Evolutionary conservation across 208 protist species (phyloP).

Genomic region (Crithidia mellificae): DNA sequence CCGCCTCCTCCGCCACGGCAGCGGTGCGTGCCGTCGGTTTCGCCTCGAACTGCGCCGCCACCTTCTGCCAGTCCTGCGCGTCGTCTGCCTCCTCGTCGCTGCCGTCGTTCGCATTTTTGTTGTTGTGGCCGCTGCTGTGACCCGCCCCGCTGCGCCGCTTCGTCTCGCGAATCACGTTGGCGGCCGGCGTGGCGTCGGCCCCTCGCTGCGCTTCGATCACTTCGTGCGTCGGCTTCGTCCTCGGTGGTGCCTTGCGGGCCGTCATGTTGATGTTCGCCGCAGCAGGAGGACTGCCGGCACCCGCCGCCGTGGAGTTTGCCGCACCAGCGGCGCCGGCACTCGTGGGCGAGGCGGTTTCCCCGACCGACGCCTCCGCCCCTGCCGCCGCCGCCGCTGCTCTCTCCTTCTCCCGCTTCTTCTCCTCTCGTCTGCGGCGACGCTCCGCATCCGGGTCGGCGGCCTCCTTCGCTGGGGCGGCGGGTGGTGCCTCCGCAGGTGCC

Average conservation of each 20-base stretch:
- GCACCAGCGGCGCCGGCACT: too few relatives aligned
- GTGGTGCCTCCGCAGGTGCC: conserved; percentile 9
- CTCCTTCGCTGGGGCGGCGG: conserved; percentile 10
- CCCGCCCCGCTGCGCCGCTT: conserved; percentile 25
- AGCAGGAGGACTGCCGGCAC: conserved; percentile 5
- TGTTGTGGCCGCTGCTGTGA: background rate
- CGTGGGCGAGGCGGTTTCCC: too few relatives aligned
- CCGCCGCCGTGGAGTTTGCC: too few relatives aligned
- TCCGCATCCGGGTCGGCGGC: conserved; percentile 26
- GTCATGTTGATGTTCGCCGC: conserved; percentile 24
- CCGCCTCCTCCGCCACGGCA: conserved; percentile 44
- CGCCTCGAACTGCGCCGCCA: conserved; percentile 73
- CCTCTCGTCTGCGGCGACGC: conserved; percentile 32
- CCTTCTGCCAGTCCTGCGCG: conserved; percentile 76
- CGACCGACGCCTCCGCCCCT: conserved; percentile 2
- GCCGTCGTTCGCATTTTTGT: too few relatives aligned
- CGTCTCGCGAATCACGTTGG: conserved; percentile 66
- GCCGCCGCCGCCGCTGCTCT: background rate
- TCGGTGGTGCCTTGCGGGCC: conserved; percentile 77
- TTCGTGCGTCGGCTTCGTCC: conserved; percentile 75
- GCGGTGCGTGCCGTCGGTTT: conserved; percentile 39
- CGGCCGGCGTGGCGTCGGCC: conserved; percentile 38
- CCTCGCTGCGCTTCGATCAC: conserved; percentile 54
- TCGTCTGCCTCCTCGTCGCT: conserved; percentile 37
- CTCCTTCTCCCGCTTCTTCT: conserved; percentile 35